Evolutionary conservation across 345 rosid species (phyloP), one percentile per base, ranked within the genome.

Genomic region (Leavenworthia alabamica): DNA sequence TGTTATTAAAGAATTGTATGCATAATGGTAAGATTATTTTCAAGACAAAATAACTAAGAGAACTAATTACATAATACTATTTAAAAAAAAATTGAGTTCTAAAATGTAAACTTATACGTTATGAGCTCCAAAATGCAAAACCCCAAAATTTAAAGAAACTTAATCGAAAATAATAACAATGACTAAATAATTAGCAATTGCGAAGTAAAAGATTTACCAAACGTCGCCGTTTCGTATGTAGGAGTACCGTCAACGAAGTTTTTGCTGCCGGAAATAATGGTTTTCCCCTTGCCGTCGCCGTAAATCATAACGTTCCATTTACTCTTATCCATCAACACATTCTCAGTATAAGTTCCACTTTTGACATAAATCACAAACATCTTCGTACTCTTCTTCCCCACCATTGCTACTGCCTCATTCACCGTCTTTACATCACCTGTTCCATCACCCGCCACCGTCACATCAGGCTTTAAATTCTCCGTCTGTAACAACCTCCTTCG

Each of bases 281-380:
- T 91, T 75, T 74, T 65, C 0, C 39, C 67, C 15, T 54, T 79
- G 1, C 90, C 98, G 7, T 91, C 98, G 0, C 98, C 96, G 29
- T 74, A 88, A 23, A 91, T 81, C 92, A 91, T 77, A 56, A 91
- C 92, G 57, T 91, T 86, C 96, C 96, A 88, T 64, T 42, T 78
- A 60, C 55, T 55, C 73, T 86, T 91, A 47, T 82, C 92, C 79
- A 91, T 42, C 32, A 83, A 22, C 31, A 88, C 82, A 69, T 82
- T 88, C 79, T 88, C 98, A 1, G 0, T n/a, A 41, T 91, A 91
- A 1, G 35, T 68, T 3, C 98, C 98, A 37, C 45, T 70, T 76
- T 86, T 88, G 24, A 91, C 81, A 65, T 83, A n/a, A 1, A 91
- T 89, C 47, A 84, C 74, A 67, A 82, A 88, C 66, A 81, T 76